A percentile compares a stretch with the other conserved stretches of the same genome.
Evolutionary conservation across 2,329 filamentous ascomycete genomes (phyloP).

Genomic region (Cladosporium oxysporum): DNA sequence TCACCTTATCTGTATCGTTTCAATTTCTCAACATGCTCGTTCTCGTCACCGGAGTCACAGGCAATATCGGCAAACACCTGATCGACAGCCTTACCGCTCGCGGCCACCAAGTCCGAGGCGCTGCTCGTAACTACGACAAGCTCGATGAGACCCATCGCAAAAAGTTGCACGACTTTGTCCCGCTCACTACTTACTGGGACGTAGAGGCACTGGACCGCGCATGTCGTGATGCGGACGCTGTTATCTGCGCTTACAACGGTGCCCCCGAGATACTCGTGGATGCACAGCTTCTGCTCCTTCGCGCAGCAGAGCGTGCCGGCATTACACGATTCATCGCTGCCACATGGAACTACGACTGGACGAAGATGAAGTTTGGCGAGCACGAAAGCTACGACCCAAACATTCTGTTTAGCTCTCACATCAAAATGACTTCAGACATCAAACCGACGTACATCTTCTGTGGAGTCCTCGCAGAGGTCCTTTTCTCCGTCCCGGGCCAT

Average conservation of each 20-base stretch:
- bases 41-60: constrained; percentile 13
- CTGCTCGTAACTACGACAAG: constrained; percentile 50
- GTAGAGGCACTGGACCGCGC: constrained; percentile 15
- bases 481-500: constrained; percentile 8
- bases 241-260: constrained; percentile 17
- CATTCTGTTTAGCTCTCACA: constrained; percentile 6
- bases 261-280: constrained; percentile 15
- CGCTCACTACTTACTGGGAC: constrained; percentile 4
- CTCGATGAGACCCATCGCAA: constrained; percentile 42
- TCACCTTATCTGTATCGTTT: too few relatives aligned
- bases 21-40: constrained; percentile 4
- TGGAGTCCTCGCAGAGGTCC: constrained; percentile 15
- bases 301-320: constrained; percentile 21
- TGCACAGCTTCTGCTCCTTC: constrained; percentile 18
- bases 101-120: constrained; percentile 33
- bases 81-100: constrained; percentile 36
- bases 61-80: constrained; percentile 20
- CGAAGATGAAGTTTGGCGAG: constrained; percentile 6
- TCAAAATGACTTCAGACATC: constrained; percentile 9
- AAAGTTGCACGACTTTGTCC: background rate
- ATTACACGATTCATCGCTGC: constrained; percentile 2
- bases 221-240: constrained; percentile 9
- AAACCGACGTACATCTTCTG: constrained; percentile 21
- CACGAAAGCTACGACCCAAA: constrained; percentile 16
- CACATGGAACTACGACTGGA: constrained; percentile 20